phyloP scores from a whole-genome alignment of 73 alveolate genomes.

The Tetrahymena elliotti region DNA sequence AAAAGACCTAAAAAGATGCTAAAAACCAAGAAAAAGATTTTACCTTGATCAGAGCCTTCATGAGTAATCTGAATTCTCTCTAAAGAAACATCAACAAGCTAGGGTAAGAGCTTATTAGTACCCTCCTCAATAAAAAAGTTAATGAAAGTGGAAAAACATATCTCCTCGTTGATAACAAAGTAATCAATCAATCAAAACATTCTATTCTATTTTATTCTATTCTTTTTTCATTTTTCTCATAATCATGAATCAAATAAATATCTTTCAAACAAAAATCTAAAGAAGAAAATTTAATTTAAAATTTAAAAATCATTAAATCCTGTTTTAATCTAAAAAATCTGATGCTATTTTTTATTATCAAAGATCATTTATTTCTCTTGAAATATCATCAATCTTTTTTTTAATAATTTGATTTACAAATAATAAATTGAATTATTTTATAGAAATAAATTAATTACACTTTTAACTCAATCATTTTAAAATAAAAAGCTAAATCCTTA shows the following conservation, averaged over 20 bases:
- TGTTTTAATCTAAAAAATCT: too few relatives aligned
- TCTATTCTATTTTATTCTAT: neutral
- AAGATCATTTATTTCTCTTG: too few relatives aligned
- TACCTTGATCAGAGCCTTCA: neutral
- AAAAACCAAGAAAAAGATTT: neutral
- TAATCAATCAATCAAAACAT: neutral
- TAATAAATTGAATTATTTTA: too few relatives aligned
- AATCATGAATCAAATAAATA: neutral
- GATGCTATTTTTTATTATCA: too few relatives aligned
- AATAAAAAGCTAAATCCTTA: constrained; percentile 20
- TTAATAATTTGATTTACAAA: too few relatives aligned
- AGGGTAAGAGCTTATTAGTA: neutral
- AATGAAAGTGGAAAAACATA: neutral
- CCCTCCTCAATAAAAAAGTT: neutral
- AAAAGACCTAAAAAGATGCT: neutral
- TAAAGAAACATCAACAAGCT: neutral
- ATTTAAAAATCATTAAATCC: too few relatives aligned
- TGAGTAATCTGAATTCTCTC: neutral
- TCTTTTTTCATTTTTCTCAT: neutral
- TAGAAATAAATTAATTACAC: too few relatives aligned
- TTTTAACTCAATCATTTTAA: too few relatives aligned
- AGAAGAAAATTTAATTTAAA: too few relatives aligned
- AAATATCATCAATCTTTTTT: too few relatives aligned
- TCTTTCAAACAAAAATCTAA: too few relatives aligned
- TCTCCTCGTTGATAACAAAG: neutral